Evolutionary conservation across 106 monocot genomes (phyloP).

Genomic region (Xerophyta viscosa): DNA sequence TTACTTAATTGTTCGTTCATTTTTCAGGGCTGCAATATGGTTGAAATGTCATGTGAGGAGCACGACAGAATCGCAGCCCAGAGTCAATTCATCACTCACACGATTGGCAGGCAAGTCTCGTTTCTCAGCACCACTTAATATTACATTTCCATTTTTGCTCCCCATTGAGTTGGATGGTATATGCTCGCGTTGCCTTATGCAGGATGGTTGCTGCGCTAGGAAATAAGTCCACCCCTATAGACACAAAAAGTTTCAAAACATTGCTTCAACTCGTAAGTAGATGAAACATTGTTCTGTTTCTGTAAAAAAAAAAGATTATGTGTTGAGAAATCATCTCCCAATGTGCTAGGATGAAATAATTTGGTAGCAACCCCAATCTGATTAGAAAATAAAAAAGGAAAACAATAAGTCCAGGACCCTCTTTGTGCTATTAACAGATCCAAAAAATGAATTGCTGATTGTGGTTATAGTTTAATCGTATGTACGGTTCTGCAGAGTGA

Average conservation of each 20-base stretch:
- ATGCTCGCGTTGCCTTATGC: background rate
- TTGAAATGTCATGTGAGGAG: conserved; percentile 30
- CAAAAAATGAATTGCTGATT: background rate
- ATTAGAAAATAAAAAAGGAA: too few species aligned
- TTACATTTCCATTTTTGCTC: background rate
- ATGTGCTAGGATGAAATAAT: too few species aligned
- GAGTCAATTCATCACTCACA: conserved; percentile 30
- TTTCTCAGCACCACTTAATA: background rate
- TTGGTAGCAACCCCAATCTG: too few species aligned
- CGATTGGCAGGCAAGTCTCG: conserved; percentile 20
- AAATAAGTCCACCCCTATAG: conserved; percentile 16
- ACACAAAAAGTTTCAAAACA: conserved; percentile 23
- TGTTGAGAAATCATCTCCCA: too few species aligned
- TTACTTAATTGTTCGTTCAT: background rate
- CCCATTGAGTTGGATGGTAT: too few species aligned
- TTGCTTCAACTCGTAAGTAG: conserved; percentile 19
- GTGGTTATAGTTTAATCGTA: too few species aligned
- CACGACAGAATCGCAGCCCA: conserved; percentile 20
- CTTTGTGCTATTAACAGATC: too few species aligned
- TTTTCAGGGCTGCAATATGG: conserved; percentile 20
- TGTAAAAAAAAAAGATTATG: too few species aligned
- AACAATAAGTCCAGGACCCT: too few species aligned
- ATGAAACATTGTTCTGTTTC: too few species aligned
- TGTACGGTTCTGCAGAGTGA: conserved; percentile 24
- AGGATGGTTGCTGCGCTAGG: conserved; percentile 19